Conservation (phyloP, 1,284 basidiomycete species). For the Coriolopsis trogii region DNA sequence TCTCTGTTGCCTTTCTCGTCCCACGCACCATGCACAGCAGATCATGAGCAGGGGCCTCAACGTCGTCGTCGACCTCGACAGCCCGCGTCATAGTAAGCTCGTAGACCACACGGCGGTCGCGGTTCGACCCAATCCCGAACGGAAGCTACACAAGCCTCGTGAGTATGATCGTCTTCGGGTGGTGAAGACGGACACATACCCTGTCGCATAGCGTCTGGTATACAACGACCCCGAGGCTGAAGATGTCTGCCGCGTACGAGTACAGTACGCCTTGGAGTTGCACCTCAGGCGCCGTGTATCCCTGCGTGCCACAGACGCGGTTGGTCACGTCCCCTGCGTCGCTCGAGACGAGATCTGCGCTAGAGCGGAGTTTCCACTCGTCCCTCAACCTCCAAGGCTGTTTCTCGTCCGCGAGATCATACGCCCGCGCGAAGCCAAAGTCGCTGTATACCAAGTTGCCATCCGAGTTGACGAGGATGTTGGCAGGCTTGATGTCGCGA, state of each 20-base stretch:
- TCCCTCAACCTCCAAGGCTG: slow-evolving; percentile 12
- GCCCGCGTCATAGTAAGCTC: slow-evolving; percentile 2
- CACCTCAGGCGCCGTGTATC: slow-evolving; percentile 69
- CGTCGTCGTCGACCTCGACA: slow-evolving; percentile 7
- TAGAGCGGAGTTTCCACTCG: slow-evolving; percentile 3
- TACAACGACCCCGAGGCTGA: slow-evolving; percentile 58
- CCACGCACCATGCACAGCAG: slow-evolving; percentile 18
- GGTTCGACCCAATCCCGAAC: slow-evolving; percentile 14
- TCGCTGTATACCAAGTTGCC: slow-evolving; percentile 69
- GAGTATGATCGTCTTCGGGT: background rate
- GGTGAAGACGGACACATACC: slow-evolving; percentile 12
- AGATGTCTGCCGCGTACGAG: slow-evolving; percentile 47
- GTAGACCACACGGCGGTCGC: slow-evolving; percentile 8
- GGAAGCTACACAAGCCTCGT: slow-evolving; percentile 21
- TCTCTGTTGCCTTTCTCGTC: background rate
- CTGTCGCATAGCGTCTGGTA: slow-evolving; percentile 58
- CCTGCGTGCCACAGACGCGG: slow-evolving; percentile 33
- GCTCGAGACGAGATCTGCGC: background rate
- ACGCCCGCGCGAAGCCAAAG: slow-evolving; percentile 60
- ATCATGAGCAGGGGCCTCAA: slow-evolving; percentile 17
- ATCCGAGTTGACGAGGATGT: slow-evolving; percentile 63
- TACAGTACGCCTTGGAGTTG: slow-evolving; percentile 43
- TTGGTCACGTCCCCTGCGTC: slow-evolving; percentile 6
- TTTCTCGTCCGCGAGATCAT: slow-evolving; percentile 40
- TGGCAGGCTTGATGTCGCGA: slow-evolving; percentile 52